Conservation (phyloP, 179 eudicot genomes). For the Silene vulgaris region DNA sequence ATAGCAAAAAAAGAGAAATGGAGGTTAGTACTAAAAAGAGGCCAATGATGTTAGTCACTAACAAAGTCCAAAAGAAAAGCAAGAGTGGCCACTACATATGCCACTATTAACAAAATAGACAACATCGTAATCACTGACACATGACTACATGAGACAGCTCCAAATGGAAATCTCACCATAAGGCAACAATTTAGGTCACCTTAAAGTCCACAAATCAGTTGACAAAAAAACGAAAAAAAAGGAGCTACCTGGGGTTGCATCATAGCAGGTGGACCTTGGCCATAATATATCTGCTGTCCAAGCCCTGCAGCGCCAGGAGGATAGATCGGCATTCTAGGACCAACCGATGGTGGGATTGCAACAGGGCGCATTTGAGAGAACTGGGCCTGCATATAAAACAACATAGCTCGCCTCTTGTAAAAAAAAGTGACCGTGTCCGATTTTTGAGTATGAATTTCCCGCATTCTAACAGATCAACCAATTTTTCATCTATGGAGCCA, state of each 20-base stretch:
- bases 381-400: slow-evolving; percentile 45
- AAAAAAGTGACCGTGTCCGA: not conserved
- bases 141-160: too few species aligned
- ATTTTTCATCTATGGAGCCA: not conserved
- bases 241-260: slow-evolving; percentile 55
- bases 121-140: not conserved
- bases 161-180: slow-evolving; percentile 1
- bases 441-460: not conserved
- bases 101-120: not conserved
- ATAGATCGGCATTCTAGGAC: slow-evolving; percentile 63
- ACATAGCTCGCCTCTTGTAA: not conserved
- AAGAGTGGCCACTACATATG: not conserved
- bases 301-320: slow-evolving; percentile 67
- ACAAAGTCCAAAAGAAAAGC: not conserved
- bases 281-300: slow-evolving; percentile 57
- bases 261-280: slow-evolving; percentile 61
- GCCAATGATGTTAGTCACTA: not conserved
- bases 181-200: not conserved
- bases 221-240: not conserved
- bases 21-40: too few species aligned
- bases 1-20: too few species aligned
- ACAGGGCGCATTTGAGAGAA: slow-evolving; percentile 67
- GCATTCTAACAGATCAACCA: not conserved
- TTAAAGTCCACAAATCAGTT: not conserved
- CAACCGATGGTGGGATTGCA: slow-evolving; percentile 49